Percentiles rank a stretch among this genome's conserved stretches.
phyloP scores from a whole-genome alignment of 1,284 basidiomycete genomes.

The Microbotryum lychnidis-dioicae region DNA sequence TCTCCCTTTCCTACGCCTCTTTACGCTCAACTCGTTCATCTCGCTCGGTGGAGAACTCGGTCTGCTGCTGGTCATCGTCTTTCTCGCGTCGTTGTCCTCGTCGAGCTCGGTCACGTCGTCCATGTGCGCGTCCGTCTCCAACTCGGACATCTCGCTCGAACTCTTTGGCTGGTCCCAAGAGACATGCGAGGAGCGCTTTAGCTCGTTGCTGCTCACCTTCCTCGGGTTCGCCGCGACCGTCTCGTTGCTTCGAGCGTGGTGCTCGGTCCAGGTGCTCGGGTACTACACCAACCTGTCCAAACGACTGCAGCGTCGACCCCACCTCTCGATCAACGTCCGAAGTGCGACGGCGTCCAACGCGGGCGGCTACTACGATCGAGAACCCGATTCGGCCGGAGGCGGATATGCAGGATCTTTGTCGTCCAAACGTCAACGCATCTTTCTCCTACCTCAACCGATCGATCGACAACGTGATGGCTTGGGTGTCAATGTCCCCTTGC shows the following conservation, averaged over 20 bases:
- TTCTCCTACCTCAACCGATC: slow-evolving; percentile 13
- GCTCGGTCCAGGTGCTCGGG: slow-evolving; percentile 6
- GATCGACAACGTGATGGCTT: neutral
- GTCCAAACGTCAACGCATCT: slow-evolving; percentile 1
- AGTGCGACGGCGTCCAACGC: neutral
- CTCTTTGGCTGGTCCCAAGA: slow-evolving; percentile 19
- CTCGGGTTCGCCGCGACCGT: neutral
- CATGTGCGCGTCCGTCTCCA: slow-evolving; percentile 16
- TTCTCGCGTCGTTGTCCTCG: neutral
- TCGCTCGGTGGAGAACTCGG: slow-evolving; percentile 9
- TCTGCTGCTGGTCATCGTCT: no score
- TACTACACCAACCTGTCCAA: slow-evolving; percentile 7
- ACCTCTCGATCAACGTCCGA: neutral
- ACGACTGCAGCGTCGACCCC: neutral
- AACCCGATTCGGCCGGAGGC: neutral
- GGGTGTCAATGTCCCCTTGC: slow-evolving; percentile 6
- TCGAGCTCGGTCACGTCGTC: slow-evolving; percentile 11
- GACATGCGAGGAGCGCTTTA: slow-evolving; percentile 21
- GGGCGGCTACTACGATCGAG: slow-evolving; percentile 6
- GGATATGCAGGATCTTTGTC: neutral
- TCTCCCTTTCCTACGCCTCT: slow-evolving; percentile 16
- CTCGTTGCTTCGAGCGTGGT: slow-evolving; percentile 1
- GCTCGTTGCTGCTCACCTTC: slow-evolving; percentile 3
- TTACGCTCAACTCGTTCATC: slow-evolving; percentile 24
- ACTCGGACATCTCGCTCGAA: slow-evolving; percentile 7